Percentiles rank a stretch among this genome's conserved stretches.
These are phyloP conservation scores for Nakazawaea molendinolei DNA, from an alignment of 805 yeast genomes.

Conservation along the genomic window DNA sequence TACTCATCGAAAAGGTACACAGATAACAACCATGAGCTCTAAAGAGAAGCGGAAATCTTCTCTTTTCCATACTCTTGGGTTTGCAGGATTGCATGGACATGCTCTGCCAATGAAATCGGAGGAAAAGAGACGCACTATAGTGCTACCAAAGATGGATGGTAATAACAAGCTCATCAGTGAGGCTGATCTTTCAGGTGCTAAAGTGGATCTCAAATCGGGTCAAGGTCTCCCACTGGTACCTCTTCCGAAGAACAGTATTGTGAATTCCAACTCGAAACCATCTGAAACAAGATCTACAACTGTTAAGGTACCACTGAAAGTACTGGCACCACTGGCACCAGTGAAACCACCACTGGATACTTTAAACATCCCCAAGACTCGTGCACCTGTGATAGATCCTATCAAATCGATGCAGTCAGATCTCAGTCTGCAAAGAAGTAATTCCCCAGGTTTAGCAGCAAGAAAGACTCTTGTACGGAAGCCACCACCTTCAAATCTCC, in stretches of 20 bases:
- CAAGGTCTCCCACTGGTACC: no score
- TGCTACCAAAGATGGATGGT: no score
- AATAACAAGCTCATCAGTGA: no score
- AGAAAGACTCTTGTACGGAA: constrained; percentile 1
- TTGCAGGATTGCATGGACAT: no score
- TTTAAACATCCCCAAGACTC: background rate
- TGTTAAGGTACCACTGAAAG: background rate
- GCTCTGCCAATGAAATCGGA: constrained; percentile 1
- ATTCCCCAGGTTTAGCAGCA: background rate
- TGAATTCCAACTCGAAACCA: no score
- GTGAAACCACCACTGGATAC: background rate
- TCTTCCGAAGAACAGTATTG: no score
- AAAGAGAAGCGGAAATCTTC: constrained; percentile 12
- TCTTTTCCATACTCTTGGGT: no score
- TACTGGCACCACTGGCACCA: no score
- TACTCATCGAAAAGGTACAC: background rate
- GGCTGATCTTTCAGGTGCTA: no score
- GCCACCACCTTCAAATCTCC: no score
- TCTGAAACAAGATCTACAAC: no score
- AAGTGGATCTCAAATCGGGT: no score
- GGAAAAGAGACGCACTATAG: constrained; percentile 1
- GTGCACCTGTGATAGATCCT: background rate
- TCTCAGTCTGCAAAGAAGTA: constrained; percentile 1
- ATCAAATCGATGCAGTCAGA: constrained; percentile 1
- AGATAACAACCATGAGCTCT: constrained; percentile 4